These are phyloP conservation scores for Polyporus tsugae DNA, from an alignment of 1,284 basidiomycete genomes.

Conservation along the genomic window DNA sequence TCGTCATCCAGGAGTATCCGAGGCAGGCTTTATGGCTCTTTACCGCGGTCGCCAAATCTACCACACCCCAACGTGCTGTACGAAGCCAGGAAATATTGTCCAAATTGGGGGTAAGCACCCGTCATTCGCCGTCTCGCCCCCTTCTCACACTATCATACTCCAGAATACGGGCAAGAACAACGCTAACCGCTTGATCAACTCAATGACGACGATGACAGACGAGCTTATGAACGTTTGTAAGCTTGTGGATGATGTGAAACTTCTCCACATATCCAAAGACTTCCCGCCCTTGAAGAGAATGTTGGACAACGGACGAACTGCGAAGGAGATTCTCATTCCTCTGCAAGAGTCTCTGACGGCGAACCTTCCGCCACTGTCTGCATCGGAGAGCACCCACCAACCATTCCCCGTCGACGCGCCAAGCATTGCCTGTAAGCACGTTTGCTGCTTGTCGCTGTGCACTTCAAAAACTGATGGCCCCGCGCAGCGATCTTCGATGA, in stretches of 20 bases:
- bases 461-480: neutral
- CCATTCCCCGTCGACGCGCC: constrained; percentile 87
- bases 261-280: constrained; percentile 67
- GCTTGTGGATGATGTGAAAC: constrained; percentile 49
- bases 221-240: constrained; percentile 76
- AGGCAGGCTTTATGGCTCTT: constrained; percentile 96
- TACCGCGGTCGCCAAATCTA: constrained; percentile 89
- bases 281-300: constrained; percentile 70
- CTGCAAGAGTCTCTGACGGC: constrained; percentile 94
- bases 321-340: constrained; percentile 77
- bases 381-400: constrained; percentile 71
- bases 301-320: constrained; percentile 39
- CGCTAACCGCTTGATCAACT: constrained; percentile 61
- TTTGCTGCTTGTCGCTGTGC: no score
- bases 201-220: constrained; percentile 69
- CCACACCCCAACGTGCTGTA: constrained; percentile 65
- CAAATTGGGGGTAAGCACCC: constrained; percentile 63
- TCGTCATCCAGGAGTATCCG: constrained; percentile 85
- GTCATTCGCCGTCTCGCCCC: constrained; percentile 23
- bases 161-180: constrained; percentile 47
- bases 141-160: neutral
- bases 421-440: constrained; percentile 73
- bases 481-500: constrained; percentile 80
- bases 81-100: constrained; percentile 75
- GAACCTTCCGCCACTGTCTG: constrained; percentile 81